Evolutionary conservation across 768 basidiomycete genomes (phyloP), one percentile per base, ranked within the genome.

Genomic region (Suillus clintonianus): DNA sequence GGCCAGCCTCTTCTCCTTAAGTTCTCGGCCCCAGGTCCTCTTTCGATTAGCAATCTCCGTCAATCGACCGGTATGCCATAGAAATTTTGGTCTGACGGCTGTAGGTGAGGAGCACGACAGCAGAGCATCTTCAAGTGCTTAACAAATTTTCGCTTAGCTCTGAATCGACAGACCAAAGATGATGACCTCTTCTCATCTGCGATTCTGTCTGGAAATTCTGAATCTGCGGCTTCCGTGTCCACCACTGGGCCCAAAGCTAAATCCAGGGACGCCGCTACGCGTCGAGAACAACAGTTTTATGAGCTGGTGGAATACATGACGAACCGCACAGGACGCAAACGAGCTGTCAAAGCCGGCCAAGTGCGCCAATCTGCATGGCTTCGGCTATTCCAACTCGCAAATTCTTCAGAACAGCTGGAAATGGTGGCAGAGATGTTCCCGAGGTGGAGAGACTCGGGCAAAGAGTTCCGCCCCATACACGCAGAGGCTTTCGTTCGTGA

Each of bases 401-500:
- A 68, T 62, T 82, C 80, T 13, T 72, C 80, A 57, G 81, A 82
- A 62, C 81, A 89, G 62, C 74, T 89, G 8, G 79, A 79, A 60
- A 71, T 74, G 54, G 75, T 87, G 7, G 76, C 74, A 13, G 80
- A 81, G 34, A 60, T 82, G 48, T 78, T 89, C 48, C 83, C 88
- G 0, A 73, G 67, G 14, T 89, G 83, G 83, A 80, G 77, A 65
- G 84, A 82, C 42, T 72, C 76, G 0, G 77, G 82, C 17, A 72
- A 80, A 55, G 69, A 70, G 36, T 82, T 86, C 62, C 73, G 72
- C 14, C 65, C 72, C 2, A 55, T 70, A 0, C 82, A 84, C 56
- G 74, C 80, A 0, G 84, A 85, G 65, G 74, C 76, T 32, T 85
- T 90, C 68, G 78, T 84, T 61, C 82, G 88, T 89, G 72, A 72